A percentile compares a stretch with the other conserved stretches of the same genome.
Evolutionary conservation across 352 stramenopile species (phyloP).

Genomic region (Globisporangium solare): DNA sequence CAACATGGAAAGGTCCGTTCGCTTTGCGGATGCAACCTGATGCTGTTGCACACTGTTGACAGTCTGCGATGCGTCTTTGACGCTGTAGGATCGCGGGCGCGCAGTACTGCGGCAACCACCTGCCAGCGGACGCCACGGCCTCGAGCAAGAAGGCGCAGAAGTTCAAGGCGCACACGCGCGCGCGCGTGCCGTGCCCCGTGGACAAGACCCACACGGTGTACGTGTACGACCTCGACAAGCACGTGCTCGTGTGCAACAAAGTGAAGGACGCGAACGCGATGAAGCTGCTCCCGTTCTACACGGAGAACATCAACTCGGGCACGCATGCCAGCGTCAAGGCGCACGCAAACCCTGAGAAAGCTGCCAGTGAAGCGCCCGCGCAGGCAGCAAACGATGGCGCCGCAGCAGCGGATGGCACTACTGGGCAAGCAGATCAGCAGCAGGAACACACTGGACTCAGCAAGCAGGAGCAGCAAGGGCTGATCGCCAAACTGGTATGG

Average conservation of each 20-base stretch:
- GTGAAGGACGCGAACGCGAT: conserved; percentile 59
- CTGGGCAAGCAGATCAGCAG: background rate
- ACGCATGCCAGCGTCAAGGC: conserved; percentile 19
- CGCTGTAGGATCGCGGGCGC: conserved; percentile 22
- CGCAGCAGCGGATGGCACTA: background rate
- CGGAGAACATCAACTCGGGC: conserved; percentile 77
- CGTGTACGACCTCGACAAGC: conserved; percentile 73
- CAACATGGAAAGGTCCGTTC: conserved; percentile 60
- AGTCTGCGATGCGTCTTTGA: background rate
- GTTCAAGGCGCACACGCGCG: conserved; percentile 44
- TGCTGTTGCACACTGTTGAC: no score
- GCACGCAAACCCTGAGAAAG: no score
- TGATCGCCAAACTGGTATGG: conserved; percentile 66
- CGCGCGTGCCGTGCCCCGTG: conserved; percentile 71
- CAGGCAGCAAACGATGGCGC: conserved; percentile 5
- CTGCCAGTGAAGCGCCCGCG: background rate
- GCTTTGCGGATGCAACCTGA: no score
- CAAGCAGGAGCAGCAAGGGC: conserved; percentile 43
- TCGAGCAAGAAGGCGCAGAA: conserved; percentile 63
- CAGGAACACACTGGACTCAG: conserved; percentile 34
- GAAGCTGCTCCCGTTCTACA: conserved; percentile 63
- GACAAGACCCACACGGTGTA: conserved; percentile 73
- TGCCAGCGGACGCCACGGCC: conserved; percentile 30
- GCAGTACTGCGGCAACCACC: conserved; percentile 74
- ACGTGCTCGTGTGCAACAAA: conserved; percentile 77